These are phyloP conservation scores for Epichloe bromicola DNA, from an alignment of 2,329 filamentous ascomycete genomes.

Conservation along the genomic window DNA sequence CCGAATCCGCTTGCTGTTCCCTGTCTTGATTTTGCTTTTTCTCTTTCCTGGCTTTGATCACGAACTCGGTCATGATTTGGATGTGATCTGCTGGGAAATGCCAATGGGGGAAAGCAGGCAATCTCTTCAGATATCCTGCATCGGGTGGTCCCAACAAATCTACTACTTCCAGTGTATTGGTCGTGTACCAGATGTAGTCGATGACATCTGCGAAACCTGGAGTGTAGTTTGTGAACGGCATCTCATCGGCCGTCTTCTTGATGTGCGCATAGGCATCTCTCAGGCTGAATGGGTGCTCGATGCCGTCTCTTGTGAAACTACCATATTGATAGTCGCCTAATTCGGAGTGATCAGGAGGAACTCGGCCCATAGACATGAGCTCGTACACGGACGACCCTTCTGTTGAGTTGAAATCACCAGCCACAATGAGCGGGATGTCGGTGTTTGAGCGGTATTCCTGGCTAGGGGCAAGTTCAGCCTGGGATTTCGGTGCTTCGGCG, in stretches of 20 bases:
- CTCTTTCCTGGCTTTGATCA: slow-evolving; percentile 77
- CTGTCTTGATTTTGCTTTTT: slow-evolving; percentile 54
- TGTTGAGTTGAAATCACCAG: slow-evolving; percentile 92
- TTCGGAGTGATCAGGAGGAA: slow-evolving; percentile 69
- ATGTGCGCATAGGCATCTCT: slow-evolving; percentile 81
- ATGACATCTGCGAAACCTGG: slow-evolving; percentile 85
- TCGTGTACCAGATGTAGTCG: slow-evolving; percentile 97
- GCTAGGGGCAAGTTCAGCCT: slow-evolving; percentile 61
- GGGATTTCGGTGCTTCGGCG: slow-evolving; percentile 33
- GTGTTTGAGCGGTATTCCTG: slow-evolving; percentile 76
- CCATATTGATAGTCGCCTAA: slow-evolving; percentile 75
- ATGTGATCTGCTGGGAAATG: slow-evolving; percentile 92
- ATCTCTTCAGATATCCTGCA: slow-evolving; percentile 67
- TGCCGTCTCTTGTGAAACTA: slow-evolving; percentile 82
- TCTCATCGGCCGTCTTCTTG: slow-evolving; percentile 67
- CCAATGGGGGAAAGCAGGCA: slow-evolving; percentile 86
- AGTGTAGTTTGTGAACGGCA: slow-evolving; percentile 94
- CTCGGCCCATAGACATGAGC: slow-evolving; percentile 65
- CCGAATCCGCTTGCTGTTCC: slow-evolving; percentile 44
- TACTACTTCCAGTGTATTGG: slow-evolving; percentile 74
- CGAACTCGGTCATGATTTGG: slow-evolving; percentile 78
- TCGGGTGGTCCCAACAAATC: slow-evolving; percentile 79
- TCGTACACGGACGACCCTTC: slow-evolving; percentile 84
- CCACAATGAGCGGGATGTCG: slow-evolving; percentile 81
- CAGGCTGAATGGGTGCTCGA: slow-evolving; percentile 86